These are phyloP conservation scores for Penicillium argentinense DNA, from an alignment of 495 filamentous ascomycete species.

Conservation along the genomic window DNA sequence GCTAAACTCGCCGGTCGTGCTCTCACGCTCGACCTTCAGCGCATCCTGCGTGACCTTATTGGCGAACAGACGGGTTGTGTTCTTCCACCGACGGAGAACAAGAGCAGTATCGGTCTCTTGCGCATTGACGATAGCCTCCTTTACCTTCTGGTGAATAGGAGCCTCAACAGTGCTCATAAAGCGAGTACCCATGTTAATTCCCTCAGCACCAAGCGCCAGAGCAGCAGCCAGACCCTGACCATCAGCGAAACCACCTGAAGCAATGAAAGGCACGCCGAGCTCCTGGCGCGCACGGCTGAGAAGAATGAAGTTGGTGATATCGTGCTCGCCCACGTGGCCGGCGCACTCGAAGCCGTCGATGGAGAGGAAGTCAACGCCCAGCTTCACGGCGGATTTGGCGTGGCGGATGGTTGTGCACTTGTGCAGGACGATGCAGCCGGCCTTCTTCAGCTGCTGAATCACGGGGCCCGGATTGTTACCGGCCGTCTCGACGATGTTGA, in stretches of 20 bases:
- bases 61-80: conserved; percentile 82
- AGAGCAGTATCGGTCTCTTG: conserved; percentile 89
- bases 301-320: conserved; percentile 98
- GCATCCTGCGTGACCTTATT: conserved; percentile 86
- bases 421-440: conserved; percentile 77
- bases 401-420: conserved; percentile 98
- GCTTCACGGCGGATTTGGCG: conserved; percentile 86
- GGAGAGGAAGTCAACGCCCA: conserved; percentile 93
- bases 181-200: conserved; percentile 92
- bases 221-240: conserved; percentile 92
- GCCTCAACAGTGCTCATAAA: conserved; percentile 94
- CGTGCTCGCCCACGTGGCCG: conserved; percentile 91
- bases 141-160: conserved; percentile 91
- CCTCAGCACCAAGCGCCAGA: conserved; percentile 86
- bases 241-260: conserved; percentile 92
- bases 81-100: conserved; percentile 87
- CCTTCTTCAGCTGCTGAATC: conserved; percentile 83
- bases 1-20: conserved; percentile 82
- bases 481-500: conserved; percentile 94
- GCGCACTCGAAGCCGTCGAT: conserved; percentile 99
- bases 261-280: conserved; percentile 87
- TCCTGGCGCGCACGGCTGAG: conserved; percentile 82
- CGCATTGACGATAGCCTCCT: conserved; percentile 85
- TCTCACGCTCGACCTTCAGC: conserved; percentile 79
- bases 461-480: conserved; percentile 93